Conservation (phyloP, 2,329 filamentous ascomycete species). For the Cephalotrichum gorgonifer region DNA sequence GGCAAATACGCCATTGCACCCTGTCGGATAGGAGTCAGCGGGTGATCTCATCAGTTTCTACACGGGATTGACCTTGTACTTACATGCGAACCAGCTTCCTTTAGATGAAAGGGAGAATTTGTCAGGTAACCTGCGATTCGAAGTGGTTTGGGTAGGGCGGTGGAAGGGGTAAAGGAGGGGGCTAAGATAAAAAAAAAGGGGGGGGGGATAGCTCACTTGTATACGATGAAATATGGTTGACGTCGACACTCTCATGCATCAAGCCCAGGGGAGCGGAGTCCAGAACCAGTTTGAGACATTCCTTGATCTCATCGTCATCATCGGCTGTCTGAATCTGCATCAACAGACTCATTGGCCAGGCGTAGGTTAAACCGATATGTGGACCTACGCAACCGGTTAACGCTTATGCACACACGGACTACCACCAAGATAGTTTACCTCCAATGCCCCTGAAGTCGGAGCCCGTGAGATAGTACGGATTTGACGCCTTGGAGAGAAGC, state of each 20-base stretch:
- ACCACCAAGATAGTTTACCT: slow-evolving; percentile 36
- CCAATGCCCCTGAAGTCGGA: slow-evolving; percentile 77
- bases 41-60: background rate
- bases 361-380: slow-evolving; percentile 74
- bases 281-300: slow-evolving; percentile 64
- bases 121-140: background rate
- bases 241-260: slow-evolving; percentile 86
- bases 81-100: slow-evolving; percentile 83
- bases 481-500: slow-evolving; percentile 63
- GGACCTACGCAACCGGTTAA: slow-evolving; percentile 27
- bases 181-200: too few relatives aligned
- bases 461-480: slow-evolving; percentile 82
- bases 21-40: slow-evolving; percentile 12
- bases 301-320: slow-evolving; percentile 70
- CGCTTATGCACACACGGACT: background rate
- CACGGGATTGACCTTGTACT: slow-evolving; percentile 12
- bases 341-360: slow-evolving; percentile 94
- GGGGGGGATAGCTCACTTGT: slow-evolving; percentile 60
- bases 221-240: slow-evolving; percentile 55
- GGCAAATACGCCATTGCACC: slow-evolving; percentile 95
- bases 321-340: slow-evolving; percentile 85
- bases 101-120: slow-evolving; percentile 6
- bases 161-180: background rate
- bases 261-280: slow-evolving; percentile 66
- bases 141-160: background rate